These are phyloP conservation scores for Monotropa hypopitys DNA, from an alignment of 179 eudicot species.

Conservation along the genomic window DNA sequence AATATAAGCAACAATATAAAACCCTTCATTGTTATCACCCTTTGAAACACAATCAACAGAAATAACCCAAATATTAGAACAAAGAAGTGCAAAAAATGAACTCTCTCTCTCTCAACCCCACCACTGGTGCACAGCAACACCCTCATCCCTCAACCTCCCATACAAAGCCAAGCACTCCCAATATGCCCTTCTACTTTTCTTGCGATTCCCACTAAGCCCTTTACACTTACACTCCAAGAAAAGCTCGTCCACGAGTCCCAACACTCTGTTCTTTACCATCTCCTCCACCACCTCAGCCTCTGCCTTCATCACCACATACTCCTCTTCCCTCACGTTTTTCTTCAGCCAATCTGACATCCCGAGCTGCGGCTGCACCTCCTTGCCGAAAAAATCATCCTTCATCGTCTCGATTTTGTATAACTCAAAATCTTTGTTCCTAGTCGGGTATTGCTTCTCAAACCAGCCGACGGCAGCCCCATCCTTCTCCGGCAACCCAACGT, in stretches of 20 bases:
- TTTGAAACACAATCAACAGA: neutral
- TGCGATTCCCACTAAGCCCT: slow-evolving; percentile 34
- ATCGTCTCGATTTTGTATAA: slow-evolving; percentile 40
- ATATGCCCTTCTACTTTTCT: slow-evolving; percentile 52
- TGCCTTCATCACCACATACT: slow-evolving; percentile 77
- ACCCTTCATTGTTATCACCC: neutral
- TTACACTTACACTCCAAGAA: slow-evolving; percentile 67
- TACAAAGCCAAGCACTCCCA: slow-evolving; percentile 90
- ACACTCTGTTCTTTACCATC: slow-evolving; percentile 46
- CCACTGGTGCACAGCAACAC: slow-evolving; percentile 92
- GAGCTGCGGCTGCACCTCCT: slow-evolving; percentile 27
- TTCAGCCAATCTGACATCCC: slow-evolving; percentile 58
- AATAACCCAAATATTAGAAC: neutral
- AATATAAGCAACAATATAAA: neutral
- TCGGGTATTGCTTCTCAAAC: slow-evolving; percentile 70
- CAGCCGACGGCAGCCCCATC: slow-evolving; percentile 25
- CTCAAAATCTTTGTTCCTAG: slow-evolving; percentile 56
- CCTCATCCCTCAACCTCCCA: slow-evolving; percentile 71
- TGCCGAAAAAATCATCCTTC: slow-evolving; percentile 11
- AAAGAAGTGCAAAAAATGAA: neutral
- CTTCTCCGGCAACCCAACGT: slow-evolving; percentile 33
- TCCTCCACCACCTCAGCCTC: slow-evolving; percentile 73
- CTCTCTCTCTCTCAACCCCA: slow-evolving; percentile 31
- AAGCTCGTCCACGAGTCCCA: slow-evolving; percentile 66
- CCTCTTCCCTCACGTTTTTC: slow-evolving; percentile 50